phyloP scores from a whole-genome alignment of 129 eudicot species.

The Escallonia herrerae region DNA sequence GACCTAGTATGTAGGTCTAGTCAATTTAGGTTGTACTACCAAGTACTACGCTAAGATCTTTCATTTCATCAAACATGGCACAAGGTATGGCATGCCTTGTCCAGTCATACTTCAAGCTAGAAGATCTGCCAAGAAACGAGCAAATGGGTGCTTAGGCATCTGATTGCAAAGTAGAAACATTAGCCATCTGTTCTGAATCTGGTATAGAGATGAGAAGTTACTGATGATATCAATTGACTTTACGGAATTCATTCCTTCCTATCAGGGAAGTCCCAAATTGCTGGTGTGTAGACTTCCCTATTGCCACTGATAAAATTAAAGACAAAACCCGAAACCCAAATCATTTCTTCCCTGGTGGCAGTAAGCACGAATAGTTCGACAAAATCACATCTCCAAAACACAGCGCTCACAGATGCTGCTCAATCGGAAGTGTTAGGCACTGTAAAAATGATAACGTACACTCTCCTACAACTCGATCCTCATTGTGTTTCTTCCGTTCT shows the following conservation, averaged over 20 bases:
- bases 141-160: too few species aligned
- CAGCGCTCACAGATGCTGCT: not conserved
- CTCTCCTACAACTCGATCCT: too few species aligned
- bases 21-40: too few species aligned
- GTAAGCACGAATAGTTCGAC: too few species aligned
- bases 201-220: not conserved
- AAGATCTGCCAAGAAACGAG: not conserved
- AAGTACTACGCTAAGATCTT: too few species aligned
- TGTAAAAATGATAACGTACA: too few species aligned
- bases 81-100: not conserved
- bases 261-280: not conserved
- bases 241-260: too few species aligned
- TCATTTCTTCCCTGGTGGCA: not conserved
- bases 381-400: not conserved
- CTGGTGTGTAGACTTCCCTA: too few species aligned
- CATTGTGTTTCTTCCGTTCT: too few species aligned
- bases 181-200: not conserved
- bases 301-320: not conserved
- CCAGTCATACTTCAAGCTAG: not conserved
- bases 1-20: too few species aligned
- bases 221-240: not conserved
- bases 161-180: not conserved
- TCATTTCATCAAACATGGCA: too few species aligned
- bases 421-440: too few species aligned
- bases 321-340: not conserved